Base-by-base conservation (phyloP, 2,329 filamentous ascomycete species). In the Aphanoascus verrucosus region DNA sequence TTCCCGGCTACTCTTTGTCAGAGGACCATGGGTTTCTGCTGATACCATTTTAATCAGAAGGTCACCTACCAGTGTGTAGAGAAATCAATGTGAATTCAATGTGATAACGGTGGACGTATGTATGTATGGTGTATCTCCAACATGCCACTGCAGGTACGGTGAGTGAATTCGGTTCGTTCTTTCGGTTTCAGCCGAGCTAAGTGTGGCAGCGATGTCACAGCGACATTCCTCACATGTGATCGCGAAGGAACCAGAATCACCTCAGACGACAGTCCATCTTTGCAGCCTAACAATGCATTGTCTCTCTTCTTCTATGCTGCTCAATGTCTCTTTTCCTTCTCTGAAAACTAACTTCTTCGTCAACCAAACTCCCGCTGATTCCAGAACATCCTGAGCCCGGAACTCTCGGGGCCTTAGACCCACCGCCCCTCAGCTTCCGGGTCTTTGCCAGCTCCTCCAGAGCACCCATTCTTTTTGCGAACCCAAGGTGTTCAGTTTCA, bases 161-260 rank as follows among this genome's bases (percentile, higher is more conserved):
- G 38, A 37, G 28, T 20, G 14, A n/a, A 23, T 11, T 37, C 19
- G 20, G 48, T 50, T 50, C 48, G 48, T 32, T 50, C 48, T 43
- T 50, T 50, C 48, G 23, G 23, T 42, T 34, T 42, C 48, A 42
- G 37, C 38, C 23, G 47, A 42, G 20, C 23, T 42, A 23, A 19
- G 41, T 23, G 23, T 20, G 19, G 9, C 11, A 37, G n/a, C 35
- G 11, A 37, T 12, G 35, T 12, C 35, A 37, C 35, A 11, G n/a
- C 35, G n/a, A n/a, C 35, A 12, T n/a, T 37, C 35, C 23, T 28
- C 12, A 14, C 45, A 47, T 45, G 42, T 31, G 17, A 46, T 19
- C 14, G 12, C 4, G 4, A 14, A 19, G 8, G n/a, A 35, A 17
- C 1, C 47, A 17, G 23, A 31, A 11, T 20, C 35, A 32, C 17